phyloP scores from a whole-genome alignment of 2,329 filamentous ascomycete species.

The Pseudogymnoascus sp. region DNA sequence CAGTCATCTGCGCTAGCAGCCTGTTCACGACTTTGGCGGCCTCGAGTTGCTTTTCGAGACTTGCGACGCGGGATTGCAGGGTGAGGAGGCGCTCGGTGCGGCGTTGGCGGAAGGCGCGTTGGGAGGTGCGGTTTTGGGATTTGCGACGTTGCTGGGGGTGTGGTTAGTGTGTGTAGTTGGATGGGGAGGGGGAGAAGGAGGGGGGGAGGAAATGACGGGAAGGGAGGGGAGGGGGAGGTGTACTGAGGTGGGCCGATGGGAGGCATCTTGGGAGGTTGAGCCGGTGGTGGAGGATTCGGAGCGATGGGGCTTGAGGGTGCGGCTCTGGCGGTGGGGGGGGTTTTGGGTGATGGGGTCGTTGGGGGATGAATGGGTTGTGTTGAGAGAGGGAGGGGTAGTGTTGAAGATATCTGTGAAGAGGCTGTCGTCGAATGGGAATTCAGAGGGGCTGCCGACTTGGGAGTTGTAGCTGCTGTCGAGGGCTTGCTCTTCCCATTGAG shows the following conservation, averaged over 20 bases:
- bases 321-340: not conserved
- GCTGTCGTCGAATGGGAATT: not conserved
- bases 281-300: not conserved
- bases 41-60: not conserved
- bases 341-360: not conserved
- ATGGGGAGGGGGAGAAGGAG: not conserved
- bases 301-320: too few species aligned
- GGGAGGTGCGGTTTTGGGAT: slow-evolving; percentile 1
- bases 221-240: not conserved
- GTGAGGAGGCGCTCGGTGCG: not conserved
- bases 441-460: not conserved
- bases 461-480: not conserved
- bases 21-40: not conserved
- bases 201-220: too few species aligned
- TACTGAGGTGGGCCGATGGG: not conserved
- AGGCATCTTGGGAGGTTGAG: not conserved
- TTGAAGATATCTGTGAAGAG: not conserved
- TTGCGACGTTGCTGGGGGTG: not conserved
- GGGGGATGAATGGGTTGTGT: not conserved
- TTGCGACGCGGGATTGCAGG: not conserved
- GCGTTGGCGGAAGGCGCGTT: not conserved
- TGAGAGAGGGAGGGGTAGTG: not conserved
- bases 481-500: not conserved
- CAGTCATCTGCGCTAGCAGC: not conserved
- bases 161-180: not conserved